Base-by-base conservation (phyloP, 768 basidiomycete genomes). In the Brasilioporus rufonigricans region DNA sequence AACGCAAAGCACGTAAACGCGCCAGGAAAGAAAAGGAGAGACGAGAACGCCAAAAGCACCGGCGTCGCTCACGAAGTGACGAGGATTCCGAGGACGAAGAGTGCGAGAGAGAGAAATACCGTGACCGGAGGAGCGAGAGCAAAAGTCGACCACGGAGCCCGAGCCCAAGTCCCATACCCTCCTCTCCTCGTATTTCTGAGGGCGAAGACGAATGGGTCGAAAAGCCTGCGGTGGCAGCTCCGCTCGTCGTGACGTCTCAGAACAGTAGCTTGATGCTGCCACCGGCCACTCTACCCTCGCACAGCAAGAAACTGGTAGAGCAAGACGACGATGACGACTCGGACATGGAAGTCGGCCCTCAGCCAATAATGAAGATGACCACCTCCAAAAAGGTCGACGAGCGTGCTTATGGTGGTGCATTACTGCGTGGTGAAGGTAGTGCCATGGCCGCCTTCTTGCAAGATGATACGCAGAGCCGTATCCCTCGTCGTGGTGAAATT, bases 401-500 rank as follows among this genome's bases (percentile, higher is more conserved):
- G 64, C 84, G 93, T 23, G 82, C 89, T 43, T 99, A 93, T 67
- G 93, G 93, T 58, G 84, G 94, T 55, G 89, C 91, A 27, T 78
- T 99, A 47, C 81, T 94, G 12, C 90, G 90, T 5, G 97, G 97
- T 49, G 97, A 99, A 79, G 97, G 93, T 48, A 89, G 87, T 59
- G 97, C 97, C 35, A 98, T 99, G 94, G 97, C 97, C 2, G 92
- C 93, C 40, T 99, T 89, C 81, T 81, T 98, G 52, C 80, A 90
- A 67, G 96, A 97, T 3, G 83, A 86, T 59, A 84, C 87, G 14
- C 82, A 89, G 50, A 61, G 79, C 12, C 95, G 97, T 68, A 99
- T 98, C 65, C 97, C 97, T 1, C 92, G 97, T 59, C 91, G 97
- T 79, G 97, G 97, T 74, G 97, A 99, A 74, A 98, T 99, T 62